Conservation (phyloP, 1,139 yeast genomes). For the Diutina scorzettiae region DNA sequence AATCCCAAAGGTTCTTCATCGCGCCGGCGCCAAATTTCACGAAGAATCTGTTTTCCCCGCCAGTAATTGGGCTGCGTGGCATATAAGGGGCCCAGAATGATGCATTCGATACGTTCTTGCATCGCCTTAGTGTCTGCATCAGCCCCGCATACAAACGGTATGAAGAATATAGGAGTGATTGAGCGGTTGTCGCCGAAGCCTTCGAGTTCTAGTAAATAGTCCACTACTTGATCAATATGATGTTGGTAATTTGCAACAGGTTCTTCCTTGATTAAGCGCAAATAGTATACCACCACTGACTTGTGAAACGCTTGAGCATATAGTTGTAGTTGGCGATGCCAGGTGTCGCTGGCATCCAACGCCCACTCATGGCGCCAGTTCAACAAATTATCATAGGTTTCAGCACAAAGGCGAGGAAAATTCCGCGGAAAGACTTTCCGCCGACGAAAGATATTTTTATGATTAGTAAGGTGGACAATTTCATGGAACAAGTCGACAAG, state of each 20-base stretch:
- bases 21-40: constrained; percentile 40
- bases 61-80: constrained; percentile 26
- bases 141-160: constrained; percentile 35
- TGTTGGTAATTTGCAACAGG: constrained; percentile 21
- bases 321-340: neutral
- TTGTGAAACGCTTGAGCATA: constrained; percentile 24
- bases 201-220: constrained; percentile 21
- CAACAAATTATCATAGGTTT: constrained; percentile 35
- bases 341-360: neutral
- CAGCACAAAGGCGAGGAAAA: constrained; percentile 44
- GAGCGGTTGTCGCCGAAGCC: constrained; percentile 14
- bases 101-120: neutral
- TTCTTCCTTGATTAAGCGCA: constrained; percentile 30
- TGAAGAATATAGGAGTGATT: constrained; percentile 35
- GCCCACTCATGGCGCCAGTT: constrained; percentile 27
- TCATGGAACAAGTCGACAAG: constrained; percentile 33
- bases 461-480: constrained; percentile 37
- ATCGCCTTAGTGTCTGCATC: constrained; percentile 14
- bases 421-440: constrained; percentile 38
- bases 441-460: constrained; percentile 35
- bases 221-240: constrained; percentile 14
- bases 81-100: neutral
- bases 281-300: constrained; percentile 31
- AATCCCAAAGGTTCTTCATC: constrained; percentile 32
- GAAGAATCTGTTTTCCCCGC: constrained; percentile 42